Evolutionary conservation across 345 rosid genomes (phyloP).

Genomic region (Cardamine occulta): DNA sequence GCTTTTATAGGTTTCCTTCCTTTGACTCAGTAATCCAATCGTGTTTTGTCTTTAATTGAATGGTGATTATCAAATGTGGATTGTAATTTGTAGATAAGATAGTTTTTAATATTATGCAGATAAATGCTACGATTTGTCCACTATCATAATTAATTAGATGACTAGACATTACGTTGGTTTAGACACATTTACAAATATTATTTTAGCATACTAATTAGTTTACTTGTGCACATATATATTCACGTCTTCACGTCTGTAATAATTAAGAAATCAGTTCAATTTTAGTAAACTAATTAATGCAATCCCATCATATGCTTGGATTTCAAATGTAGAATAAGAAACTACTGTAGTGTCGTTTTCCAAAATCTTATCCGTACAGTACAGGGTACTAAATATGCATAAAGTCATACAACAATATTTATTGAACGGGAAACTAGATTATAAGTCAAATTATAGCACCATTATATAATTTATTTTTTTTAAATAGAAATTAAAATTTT

Average conservation of each 20-base stretch:
- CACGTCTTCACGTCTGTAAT: conserved; percentile 22
- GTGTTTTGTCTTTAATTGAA: too few species aligned
- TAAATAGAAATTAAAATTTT: too few species aligned
- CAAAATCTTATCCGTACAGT: neutral
- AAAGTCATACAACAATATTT: too few species aligned
- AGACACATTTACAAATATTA: neutral
- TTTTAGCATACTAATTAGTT: conserved; percentile 5
- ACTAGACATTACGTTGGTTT: conserved; percentile 33
- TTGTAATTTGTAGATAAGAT: too few species aligned
- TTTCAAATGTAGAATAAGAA: neutral
- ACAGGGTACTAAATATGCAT: too few species aligned
- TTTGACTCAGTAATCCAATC: conserved; percentile 12
- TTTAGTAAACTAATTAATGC: neutral
- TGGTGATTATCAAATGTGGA: too few species aligned
- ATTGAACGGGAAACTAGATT: neutral
- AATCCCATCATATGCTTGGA: neutral
- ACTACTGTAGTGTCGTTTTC: neutral
- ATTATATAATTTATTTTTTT: neutral
- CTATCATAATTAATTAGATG: conserved; percentile 23
- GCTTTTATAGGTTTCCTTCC: conserved; percentile 34
- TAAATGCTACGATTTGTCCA: neutral
- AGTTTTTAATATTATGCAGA: neutral
- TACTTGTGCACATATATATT: conserved; percentile 32
- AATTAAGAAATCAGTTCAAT: neutral
- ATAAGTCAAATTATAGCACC: neutral